Percentiles rank a stretch among this genome's conserved stretches.
Conservation (phyloP, 2,329 filamentous ascomycete genomes). For the Zasmidium cellare region DNA sequence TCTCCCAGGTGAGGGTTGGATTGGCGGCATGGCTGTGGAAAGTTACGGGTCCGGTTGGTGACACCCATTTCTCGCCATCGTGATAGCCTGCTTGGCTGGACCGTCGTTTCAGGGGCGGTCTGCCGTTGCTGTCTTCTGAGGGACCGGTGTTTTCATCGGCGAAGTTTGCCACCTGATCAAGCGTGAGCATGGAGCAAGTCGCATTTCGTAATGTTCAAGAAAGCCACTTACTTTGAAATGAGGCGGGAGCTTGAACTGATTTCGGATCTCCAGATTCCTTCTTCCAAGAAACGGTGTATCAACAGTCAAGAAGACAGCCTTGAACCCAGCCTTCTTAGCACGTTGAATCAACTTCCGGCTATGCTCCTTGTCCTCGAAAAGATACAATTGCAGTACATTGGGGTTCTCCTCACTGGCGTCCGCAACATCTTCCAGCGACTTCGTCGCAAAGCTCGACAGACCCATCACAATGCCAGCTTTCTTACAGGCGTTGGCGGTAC, state of each 20-base stretch:
- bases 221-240: slow-evolving; percentile 29
- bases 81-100: slow-evolving; percentile 27
- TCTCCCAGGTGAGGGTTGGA: slow-evolving; percentile 40
- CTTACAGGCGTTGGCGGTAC: slow-evolving; percentile 50
- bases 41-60: slow-evolving; percentile 37
- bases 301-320: slow-evolving; percentile 58
- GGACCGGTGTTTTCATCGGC: slow-evolving; percentile 20
- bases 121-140: slow-evolving; percentile 6
- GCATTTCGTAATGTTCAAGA: background rate
- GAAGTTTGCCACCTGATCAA: slow-evolving; percentile 34
- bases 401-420: slow-evolving; percentile 44
- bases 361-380: slow-evolving; percentile 54
- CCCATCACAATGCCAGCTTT: slow-evolving; percentile 50
- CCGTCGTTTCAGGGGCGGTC: slow-evolving; percentile 4
- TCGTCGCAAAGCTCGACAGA: slow-evolving; percentile 51
- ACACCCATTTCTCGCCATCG: slow-evolving; percentile 32
- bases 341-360: slow-evolving; percentile 42
- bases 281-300: slow-evolving; percentile 57
- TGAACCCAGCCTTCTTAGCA: slow-evolving; percentile 48
- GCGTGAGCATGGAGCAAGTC: background rate
- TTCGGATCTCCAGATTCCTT: slow-evolving; percentile 56
- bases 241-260: slow-evolving; percentile 48
- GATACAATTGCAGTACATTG: slow-evolving; percentile 57
- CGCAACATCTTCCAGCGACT: slow-evolving; percentile 53
- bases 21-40: slow-evolving; percentile 44